Base-by-base conservation (phyloP, 2,329 filamentous ascomycete species). In the Tolypocladium album region DNA sequence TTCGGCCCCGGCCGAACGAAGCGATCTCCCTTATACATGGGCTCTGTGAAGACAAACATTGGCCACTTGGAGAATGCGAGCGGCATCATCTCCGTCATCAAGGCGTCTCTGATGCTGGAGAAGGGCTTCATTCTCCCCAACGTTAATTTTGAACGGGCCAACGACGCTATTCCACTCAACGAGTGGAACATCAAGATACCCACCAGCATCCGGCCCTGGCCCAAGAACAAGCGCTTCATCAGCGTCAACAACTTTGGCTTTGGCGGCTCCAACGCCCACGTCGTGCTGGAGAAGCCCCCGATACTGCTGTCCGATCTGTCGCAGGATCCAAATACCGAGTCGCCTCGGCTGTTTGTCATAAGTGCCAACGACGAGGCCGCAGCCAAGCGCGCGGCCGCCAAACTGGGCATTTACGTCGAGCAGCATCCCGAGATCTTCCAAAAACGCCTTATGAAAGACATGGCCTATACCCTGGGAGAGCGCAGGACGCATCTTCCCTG, bases 11-110 rank as follows among this genome's bases (percentile, higher is more conserved):
- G 72, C 4, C 72, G 76, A 12, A 72, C 74, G 27, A 67, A 71
- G n/a, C 69, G 74, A n/a, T 68, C 72, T 52, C 78, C 76, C 5
- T 64, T 79, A 11, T 78, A 74, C 57, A 73, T 80, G 15, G 79
- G 79, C 11, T 80, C 78, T 0, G 75, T 80, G 3, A 81, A 82
- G 62, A 76, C 78, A 6, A 81, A 80, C 58, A 74, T 82, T 39
- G 81, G 81, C 12, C 81, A 83, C 65, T 60, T 79, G 7, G 81
- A 83, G 63, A 79, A 75, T 3, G 78, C 78, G 0, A 79, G 76
- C 2, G 79, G 81, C n/a, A 75, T 83, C 22, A 73, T 77, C 0
- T 78, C 75, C 4, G 67, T 83, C 22, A 80, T 83, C 63, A 83
- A 83, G 67, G 75, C 78, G 0, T 75, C 76, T 0, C 62, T 83